Evolutionary conservation across 805 yeast species (phyloP).

Genomic region (Zygosaccharomyces bailii): DNA sequence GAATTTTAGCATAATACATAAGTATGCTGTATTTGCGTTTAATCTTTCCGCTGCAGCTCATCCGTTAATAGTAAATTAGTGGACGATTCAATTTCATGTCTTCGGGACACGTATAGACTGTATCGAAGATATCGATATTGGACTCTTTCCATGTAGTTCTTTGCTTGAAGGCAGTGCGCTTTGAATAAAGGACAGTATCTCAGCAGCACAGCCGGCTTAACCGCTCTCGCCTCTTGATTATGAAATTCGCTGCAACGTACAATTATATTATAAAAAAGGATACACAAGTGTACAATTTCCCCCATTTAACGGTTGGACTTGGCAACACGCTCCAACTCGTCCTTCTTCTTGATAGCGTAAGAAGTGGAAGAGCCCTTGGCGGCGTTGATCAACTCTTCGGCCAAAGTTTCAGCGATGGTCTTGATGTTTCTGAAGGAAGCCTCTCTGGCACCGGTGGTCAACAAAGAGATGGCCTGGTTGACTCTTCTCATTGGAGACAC

Average conservation of each 20-base stretch:
- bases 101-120: too few relatives aligned
- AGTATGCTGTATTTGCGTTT: too few relatives aligned
- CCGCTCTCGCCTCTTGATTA: not conserved
- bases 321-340: conserved; percentile 99
- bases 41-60: too few relatives aligned
- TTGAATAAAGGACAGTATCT: too few relatives aligned
- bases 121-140: too few relatives aligned
- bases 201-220: too few relatives aligned
- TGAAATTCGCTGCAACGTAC: conserved; percentile 14
- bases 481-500: conserved; percentile 99
- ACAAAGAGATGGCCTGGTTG: conserved; percentile 96
- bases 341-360: conserved; percentile 99
- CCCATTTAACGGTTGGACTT: conserved; percentile 96
- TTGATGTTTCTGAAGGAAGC: conserved; percentile 99
- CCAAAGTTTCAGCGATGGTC: conserved; percentile 99
- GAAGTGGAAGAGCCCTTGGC: conserved; percentile 99
- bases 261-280: conserved; percentile 20
- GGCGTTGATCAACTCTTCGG: conserved; percentile 99
- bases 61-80: too few relatives aligned
- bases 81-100: too few relatives aligned
- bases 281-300: conserved; percentile 23
- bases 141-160: too few relatives aligned
- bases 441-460: conserved; percentile 99
- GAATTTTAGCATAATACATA: too few relatives aligned
- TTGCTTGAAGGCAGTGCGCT: too few relatives aligned